Conservation (phyloP, 2,329 filamentous ascomycete species). For the Endoconidiophora polonica region DNA sequence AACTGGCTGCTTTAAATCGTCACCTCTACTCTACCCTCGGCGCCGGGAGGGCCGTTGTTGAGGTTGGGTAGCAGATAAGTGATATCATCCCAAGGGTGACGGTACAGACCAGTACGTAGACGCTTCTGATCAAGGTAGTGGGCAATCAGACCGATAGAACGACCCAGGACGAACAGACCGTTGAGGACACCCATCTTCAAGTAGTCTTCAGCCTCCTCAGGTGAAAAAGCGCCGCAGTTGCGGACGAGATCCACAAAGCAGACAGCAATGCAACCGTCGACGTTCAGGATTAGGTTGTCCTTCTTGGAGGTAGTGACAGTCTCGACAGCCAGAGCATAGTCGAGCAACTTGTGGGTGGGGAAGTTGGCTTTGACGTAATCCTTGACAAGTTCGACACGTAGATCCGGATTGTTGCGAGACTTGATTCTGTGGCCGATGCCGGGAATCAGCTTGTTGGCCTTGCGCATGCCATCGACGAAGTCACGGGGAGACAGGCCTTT, state of each 20-base stretch:
- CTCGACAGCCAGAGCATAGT: conserved; percentile 96
- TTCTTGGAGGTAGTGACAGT: conserved; percentile 98
- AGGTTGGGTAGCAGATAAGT: conserved; percentile 83
- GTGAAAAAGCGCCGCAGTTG: conserved; percentile 92
- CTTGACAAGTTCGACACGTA: conserved; percentile 98
- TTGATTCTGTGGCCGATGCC: conserved; percentile 99
- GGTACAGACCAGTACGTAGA: conserved; percentile 93
- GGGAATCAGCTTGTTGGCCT: conserved; percentile 99
- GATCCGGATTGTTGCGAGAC: conserved; percentile 98
- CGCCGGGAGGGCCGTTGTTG: conserved; percentile 49
- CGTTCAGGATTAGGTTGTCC: conserved; percentile 99
- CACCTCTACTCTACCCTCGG: conserved; percentile 81
- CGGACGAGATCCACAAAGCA: conserved; percentile 97
- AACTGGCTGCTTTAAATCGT: conserved; percentile 37
- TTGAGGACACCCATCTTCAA: conserved; percentile 98
- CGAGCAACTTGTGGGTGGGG: conserved; percentile 93
- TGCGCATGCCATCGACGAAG: conserved; percentile 97
- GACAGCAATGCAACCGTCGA: conserved; percentile 93
- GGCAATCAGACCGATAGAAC: conserved; percentile 96
- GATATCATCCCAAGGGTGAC: conserved; percentile 98
- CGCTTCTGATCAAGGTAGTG: conserved; percentile 99
- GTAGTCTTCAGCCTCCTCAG: conserved; percentile 97
- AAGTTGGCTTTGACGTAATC: conserved; percentile 97
- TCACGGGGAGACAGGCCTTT: conserved; percentile 96
- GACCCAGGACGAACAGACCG: conserved; percentile 94